Conservation (phyloP, 2,329 filamentous ascomycete species). For the Aspergillus transmontanensis region DNA sequence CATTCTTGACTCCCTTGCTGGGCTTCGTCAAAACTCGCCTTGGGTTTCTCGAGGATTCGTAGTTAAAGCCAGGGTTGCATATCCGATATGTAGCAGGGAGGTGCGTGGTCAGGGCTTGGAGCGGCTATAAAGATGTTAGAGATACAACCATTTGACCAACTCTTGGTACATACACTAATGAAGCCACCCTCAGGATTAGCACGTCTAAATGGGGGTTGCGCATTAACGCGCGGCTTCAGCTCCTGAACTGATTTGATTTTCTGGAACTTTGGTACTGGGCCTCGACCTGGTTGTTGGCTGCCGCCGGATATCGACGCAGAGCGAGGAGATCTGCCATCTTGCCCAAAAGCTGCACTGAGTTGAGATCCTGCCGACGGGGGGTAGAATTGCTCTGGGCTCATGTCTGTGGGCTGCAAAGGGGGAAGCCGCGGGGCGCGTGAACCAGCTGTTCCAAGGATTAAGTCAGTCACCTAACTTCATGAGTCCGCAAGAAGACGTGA, state of each 20-base stretch:
- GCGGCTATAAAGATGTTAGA: constrained; percentile 61
- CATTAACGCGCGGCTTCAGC: constrained; percentile 78
- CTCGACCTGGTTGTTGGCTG: constrained; percentile 53
- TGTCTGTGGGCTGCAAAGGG: constrained; percentile 69
- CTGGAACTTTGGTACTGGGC: constrained; percentile 83
- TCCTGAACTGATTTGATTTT: constrained; percentile 74
- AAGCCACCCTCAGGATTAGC: constrained; percentile 97
- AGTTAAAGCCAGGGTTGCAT: constrained; percentile 97
- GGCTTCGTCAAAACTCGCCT: constrained; percentile 95
- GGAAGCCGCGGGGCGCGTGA: constrained; percentile 67
- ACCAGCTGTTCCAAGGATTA: constrained; percentile 43
- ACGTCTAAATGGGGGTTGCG: constrained; percentile 86
- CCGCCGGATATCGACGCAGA: constrained; percentile 50
- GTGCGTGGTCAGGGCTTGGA: constrained; percentile 93
- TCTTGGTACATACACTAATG: constrained; percentile 73
- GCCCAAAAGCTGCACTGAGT: constrained; percentile 67
- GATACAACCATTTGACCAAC: neutral
- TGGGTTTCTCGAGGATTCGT: constrained; percentile 95
- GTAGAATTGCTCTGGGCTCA: constrained; percentile 70
- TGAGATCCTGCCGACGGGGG: constrained; percentile 69
- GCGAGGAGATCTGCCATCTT: constrained; percentile 54
- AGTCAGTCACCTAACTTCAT: neutral
- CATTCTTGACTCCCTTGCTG: constrained; percentile 97
- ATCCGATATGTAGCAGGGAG: constrained; percentile 95
- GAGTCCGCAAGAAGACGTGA: constrained; percentile 8